A percentile compares a stretch with the other conserved stretches of the same genome.
phyloP scores from a whole-genome alignment of 2,329 filamentous ascomycete genomes.

The Colletotrichum orbiculare region DNA sequence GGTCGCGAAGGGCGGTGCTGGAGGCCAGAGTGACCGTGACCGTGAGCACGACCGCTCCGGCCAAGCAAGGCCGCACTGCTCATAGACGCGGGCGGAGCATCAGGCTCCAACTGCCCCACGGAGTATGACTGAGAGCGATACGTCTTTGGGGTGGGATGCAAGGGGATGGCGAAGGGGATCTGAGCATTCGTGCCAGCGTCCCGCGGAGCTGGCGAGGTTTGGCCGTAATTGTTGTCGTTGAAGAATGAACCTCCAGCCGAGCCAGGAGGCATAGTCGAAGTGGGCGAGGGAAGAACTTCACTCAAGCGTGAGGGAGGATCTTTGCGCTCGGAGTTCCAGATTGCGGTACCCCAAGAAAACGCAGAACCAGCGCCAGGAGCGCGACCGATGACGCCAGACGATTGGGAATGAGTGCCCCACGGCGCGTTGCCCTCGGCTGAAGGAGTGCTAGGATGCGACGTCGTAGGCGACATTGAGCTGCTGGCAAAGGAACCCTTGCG shows the following conservation, averaged over 20 bases:
- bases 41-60: conserved; percentile 53
- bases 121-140: conserved; percentile 98
- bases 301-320: conserved; percentile 79
- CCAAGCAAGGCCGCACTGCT: conserved; percentile 61
- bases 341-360: conserved; percentile 82
- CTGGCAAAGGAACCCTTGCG: conserved; percentile 83
- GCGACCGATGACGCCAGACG: conserved; percentile 60
- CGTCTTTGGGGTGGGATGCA: conserved; percentile 91
- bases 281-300: conserved; percentile 81
- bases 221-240: conserved; percentile 56
- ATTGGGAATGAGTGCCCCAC: conserved; percentile 66
- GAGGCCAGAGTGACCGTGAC: conserved; percentile 70
- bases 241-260: conserved; percentile 60
- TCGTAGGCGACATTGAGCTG: conserved; percentile 80
- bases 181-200: conserved; percentile 69
- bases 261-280: conserved; percentile 66
- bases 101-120: conserved; percentile 86
- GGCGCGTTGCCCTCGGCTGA: conserved; percentile 66
- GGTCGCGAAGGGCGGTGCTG: conserved; percentile 85
- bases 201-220: conserved; percentile 63
- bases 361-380: conserved; percentile 55
- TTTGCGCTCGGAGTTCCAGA: conserved; percentile 84
- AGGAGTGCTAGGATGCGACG: conserved; percentile 83
- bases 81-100: conserved; percentile 58
- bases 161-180: conserved; percentile 87